Evolutionary conservation across 768 basidiomycete genomes (phyloP).

Genomic region (Tephrocybe sp.): DNA sequence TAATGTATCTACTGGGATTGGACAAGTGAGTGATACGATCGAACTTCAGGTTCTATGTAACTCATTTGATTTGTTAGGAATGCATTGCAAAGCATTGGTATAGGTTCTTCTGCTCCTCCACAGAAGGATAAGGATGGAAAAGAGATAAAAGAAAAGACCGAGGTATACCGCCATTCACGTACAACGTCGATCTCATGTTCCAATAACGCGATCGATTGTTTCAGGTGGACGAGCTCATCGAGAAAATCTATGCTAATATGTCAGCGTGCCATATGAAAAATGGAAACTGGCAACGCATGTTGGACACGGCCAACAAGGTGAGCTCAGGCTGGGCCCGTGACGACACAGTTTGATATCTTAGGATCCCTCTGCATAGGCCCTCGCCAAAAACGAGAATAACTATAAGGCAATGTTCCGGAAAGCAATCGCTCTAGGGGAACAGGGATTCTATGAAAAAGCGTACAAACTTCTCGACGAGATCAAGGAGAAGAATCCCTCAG

Average conservation of each 20-base stretch:
- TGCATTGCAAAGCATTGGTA: conserved; percentile 53
- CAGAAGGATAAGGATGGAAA: conserved; percentile 27
- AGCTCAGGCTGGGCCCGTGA: neutral
- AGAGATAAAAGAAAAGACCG: conserved; percentile 59
- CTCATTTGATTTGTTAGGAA: conserved; percentile 37
- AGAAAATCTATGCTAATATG: conserved; percentile 87
- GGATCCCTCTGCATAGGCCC: conserved; percentile 45
- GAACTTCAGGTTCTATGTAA: neutral
- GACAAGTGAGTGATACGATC: conserved; percentile 58
- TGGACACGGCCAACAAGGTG: conserved; percentile 83
- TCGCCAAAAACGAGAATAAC: conserved; percentile 73
- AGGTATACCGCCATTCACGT: conserved; percentile 39
- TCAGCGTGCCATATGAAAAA: conserved; percentile 81
- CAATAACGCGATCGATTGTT: conserved; percentile 1
- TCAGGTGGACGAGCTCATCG: conserved; percentile 72
- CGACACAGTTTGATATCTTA: neutral
- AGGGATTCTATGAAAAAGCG: conserved; percentile 75
- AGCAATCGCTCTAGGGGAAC: conserved; percentile 75
- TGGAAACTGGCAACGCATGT: conserved; percentile 74
- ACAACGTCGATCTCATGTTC: neutral
- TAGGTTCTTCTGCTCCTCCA: conserved; percentile 30
- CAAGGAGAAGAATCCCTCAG: conserved; percentile 60
- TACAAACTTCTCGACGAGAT: conserved; percentile 64
- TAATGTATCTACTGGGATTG: conserved; percentile 73
- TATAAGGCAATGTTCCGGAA: conserved; percentile 82